phyloP scores from a whole-genome alignment of 2,329 filamentous ascomycete species.

The Clarireedia homoeocarpa region DNA sequence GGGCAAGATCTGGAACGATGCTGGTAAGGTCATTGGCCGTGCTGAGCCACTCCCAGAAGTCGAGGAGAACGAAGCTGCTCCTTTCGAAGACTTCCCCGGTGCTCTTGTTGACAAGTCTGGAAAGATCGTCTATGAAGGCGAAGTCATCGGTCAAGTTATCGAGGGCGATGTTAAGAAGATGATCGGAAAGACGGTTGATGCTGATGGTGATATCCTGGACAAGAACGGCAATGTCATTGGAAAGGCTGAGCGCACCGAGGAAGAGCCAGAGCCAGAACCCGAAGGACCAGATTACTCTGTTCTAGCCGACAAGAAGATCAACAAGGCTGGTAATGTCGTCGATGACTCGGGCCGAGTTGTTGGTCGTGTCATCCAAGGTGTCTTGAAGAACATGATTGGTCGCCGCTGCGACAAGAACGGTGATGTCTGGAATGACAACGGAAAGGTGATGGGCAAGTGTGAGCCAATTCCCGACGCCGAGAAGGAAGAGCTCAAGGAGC shows the following conservation, averaged over 20 bases:
- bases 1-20: conserved; percentile 65
- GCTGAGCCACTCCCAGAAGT: conserved; percentile 54
- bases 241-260: conserved; percentile 28
- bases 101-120: conserved; percentile 45
- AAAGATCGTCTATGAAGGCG: conserved; percentile 42
- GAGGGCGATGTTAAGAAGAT: conserved; percentile 58
- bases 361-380: conserved; percentile 56
- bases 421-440: conserved; percentile 62
- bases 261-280: conserved; percentile 19
- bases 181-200: conserved; percentile 63
- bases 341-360: conserved; percentile 45
- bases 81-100: conserved; percentile 51
- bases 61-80: conserved; percentile 40
- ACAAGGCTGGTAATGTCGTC: conserved; percentile 51
- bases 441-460: conserved; percentile 58
- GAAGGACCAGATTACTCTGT: conserved; percentile 37
- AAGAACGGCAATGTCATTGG: conserved; percentile 54
- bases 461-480: conserved; percentile 54
- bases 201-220: conserved; percentile 76
- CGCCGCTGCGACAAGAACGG: conserved; percentile 58
- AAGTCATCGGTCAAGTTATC: conserved; percentile 49
- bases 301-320: conserved; percentile 47
- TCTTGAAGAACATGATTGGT: conserved; percentile 54
- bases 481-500: conserved; percentile 38
- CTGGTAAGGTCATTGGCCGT: conserved; percentile 58